Evolutionary conservation across 2,329 filamentous ascomycete species (phyloP).

Genomic region (Claviceps maximensis): DNA sequence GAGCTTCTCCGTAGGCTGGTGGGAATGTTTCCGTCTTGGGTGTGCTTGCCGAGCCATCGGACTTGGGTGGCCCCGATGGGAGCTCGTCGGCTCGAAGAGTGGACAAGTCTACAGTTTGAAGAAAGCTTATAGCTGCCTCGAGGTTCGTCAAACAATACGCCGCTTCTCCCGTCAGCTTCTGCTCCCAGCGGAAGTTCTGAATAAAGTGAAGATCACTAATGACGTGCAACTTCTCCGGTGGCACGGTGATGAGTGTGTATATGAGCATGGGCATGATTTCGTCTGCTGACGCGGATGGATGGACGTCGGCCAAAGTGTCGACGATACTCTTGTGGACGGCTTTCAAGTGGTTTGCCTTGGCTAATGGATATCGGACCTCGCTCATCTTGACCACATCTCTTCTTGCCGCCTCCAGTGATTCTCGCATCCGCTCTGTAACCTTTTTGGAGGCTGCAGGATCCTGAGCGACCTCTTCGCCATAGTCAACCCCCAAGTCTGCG

Average conservation of each 20-base stretch:
- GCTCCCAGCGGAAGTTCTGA: constrained; percentile 75
- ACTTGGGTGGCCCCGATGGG: constrained; percentile 53
- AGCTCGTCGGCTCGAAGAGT: constrained; percentile 72
- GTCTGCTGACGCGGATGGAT: constrained; percentile 78
- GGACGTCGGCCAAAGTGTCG: constrained; percentile 59
- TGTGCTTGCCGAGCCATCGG: constrained; percentile 32
- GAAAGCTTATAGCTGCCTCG: constrained; percentile 85
- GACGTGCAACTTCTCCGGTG: constrained; percentile 72
- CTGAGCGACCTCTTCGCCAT: constrained; percentile 43
- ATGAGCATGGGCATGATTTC: constrained; percentile 96
- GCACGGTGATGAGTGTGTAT: constrained; percentile 84
- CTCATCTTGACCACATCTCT: constrained; percentile 67
- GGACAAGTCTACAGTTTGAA: constrained; percentile 89
- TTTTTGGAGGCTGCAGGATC: constrained; percentile 44
- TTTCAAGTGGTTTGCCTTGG: constrained; percentile 81
- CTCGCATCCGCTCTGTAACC: constrained; percentile 53
- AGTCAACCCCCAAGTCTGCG: constrained; percentile 68
- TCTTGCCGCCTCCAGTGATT: constrained; percentile 58
- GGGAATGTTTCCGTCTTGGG: constrained; percentile 42
- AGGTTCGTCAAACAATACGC: constrained; percentile 95
- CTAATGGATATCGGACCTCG: constrained; percentile 73
- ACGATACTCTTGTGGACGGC: constrained; percentile 89
- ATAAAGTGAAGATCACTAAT: constrained; percentile 95
- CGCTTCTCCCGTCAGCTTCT: constrained; percentile 81
- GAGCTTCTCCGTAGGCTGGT: constrained; percentile 38